A percentile compares a stretch with the other conserved stretches of the same genome.
Conservation (phyloP, 345 rosid species). For the Pelargonium nanum region DNA sequence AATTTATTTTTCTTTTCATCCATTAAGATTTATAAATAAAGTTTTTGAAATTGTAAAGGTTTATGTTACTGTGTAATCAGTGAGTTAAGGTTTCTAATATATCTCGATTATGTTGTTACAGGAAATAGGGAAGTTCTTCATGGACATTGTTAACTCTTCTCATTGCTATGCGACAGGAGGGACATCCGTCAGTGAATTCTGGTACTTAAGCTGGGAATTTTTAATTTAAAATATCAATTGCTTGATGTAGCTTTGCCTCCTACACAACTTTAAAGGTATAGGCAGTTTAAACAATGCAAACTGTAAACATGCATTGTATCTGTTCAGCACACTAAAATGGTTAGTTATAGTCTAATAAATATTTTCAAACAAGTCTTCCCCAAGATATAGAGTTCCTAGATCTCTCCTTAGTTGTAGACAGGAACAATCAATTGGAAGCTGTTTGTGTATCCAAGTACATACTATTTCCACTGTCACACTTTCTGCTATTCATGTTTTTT, state of each 20-base stretch:
- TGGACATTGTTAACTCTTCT: conserved; percentile 77
- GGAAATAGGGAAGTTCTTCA: conserved; percentile 65
- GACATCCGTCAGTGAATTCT: conserved; percentile 68
- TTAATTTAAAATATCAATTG: too few species aligned
- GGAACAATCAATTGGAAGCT: too few species aligned
- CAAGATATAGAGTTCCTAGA: too few species aligned
- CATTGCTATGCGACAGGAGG: conserved; percentile 94
- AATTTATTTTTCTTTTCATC: background rate
- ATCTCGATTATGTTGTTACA: conserved; percentile 7
- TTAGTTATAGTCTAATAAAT: too few species aligned
- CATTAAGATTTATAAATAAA: background rate
- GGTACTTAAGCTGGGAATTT: conserved; percentile 34
- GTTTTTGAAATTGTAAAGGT: background rate
- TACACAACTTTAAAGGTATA: too few species aligned
- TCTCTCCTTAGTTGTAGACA: too few species aligned
- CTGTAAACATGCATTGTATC: too few species aligned
- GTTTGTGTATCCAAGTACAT: background rate
- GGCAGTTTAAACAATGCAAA: too few species aligned
- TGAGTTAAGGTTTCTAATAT: background rate
- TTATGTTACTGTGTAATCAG: background rate
- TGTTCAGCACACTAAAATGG: too few species aligned
- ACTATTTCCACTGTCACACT: too few species aligned
- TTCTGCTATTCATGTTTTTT: background rate
- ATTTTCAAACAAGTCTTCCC: too few species aligned
- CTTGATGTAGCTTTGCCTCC: too few species aligned